Evolutionary conservation across 2,329 filamentous ascomycete species (phyloP).

Genomic region (Neonectria coccinea): DNA sequence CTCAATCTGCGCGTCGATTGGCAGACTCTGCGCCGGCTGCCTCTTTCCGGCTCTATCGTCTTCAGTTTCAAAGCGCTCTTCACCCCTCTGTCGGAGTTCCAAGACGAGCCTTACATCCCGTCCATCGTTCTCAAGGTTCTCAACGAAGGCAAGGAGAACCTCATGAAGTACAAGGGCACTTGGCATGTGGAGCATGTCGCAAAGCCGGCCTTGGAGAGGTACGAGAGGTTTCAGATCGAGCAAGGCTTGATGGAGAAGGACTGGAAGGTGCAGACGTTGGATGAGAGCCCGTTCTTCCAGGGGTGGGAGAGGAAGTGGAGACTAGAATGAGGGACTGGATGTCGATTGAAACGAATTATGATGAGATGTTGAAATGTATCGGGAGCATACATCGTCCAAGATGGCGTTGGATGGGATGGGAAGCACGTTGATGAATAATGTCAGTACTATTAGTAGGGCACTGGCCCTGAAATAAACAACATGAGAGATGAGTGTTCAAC

Average conservation of each 20-base stretch:
- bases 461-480: too few relatives aligned
- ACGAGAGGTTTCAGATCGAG: conserved; percentile 73
- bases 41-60: conserved; percentile 78
- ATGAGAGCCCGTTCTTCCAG: conserved; percentile 80
- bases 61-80: conserved; percentile 94
- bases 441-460: not conserved
- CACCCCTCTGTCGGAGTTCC: conserved; percentile 77
- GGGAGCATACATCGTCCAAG: not conserved
- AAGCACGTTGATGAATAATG: not conserved
- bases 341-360: not conserved
- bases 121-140: conserved; percentile 75
- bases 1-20: conserved; percentile 83
- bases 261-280: conserved; percentile 77
- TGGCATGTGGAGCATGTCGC: conserved; percentile 83
- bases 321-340: conserved; percentile 1
- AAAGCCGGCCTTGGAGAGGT: conserved; percentile 72
- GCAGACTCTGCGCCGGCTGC: conserved; percentile 85
- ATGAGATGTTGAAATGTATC: not conserved
- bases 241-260: conserved; percentile 68
- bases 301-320: conserved; percentile 67
- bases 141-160: conserved; percentile 66
- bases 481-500: too few relatives aligned
- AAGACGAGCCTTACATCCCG: conserved; percentile 79
- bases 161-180: conserved; percentile 86
- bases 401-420: not conserved